Base-by-base conservation (phyloP, 1,284 basidiomycete genomes). In the Microbotryum violaceum region DNA sequence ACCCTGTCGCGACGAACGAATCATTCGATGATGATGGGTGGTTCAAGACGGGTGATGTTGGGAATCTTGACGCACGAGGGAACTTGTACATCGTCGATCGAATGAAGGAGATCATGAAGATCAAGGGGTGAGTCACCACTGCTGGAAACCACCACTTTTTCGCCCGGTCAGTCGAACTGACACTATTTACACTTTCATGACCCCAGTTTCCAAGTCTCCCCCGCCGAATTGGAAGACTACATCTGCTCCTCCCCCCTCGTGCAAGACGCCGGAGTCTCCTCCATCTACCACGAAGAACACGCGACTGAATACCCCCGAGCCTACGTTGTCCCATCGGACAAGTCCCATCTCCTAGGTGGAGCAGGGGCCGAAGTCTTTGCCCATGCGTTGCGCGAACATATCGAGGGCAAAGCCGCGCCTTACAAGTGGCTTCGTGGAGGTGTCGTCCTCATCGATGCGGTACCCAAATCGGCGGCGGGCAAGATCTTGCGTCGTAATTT, bases 1-100 rank as follows among this genome's bases (percentile, higher is more conserved):
- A 74, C 57, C 60, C 62, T 4, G 25, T 58, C 33, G 73, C 72
- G 23, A 75, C 74, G 0, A 54, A 48, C 23, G 73, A 73, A 33
- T 60, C 67, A 2, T 58, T 75, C 49, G 65, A 67, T 18, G 45
- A 55, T 4, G 69, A 72, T 44, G 65, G 70, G 2, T 70, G 71
- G 69, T 68, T 74, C 60, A 66, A 64, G 50, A 73, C 71, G 3
- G 73, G 73, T 25, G 74, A 75, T 59, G 55, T 74, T 4, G 74
- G 73, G 20, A 69, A 70, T 42, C 49, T 74, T 12, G 71, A 75
- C 56, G 23, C 54, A 0, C 49, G 66, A 1, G 69, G 70, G 6
- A 63, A 65, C 56, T 44, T 75, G 21, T 70, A 57, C 23, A 71
- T 74, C 57, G 68, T 70, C 6, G 71, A 73, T 49, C 64, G 72